Conservation (phyloP, 176 grass and related monocot species). For the Bromus sterilis region DNA sequence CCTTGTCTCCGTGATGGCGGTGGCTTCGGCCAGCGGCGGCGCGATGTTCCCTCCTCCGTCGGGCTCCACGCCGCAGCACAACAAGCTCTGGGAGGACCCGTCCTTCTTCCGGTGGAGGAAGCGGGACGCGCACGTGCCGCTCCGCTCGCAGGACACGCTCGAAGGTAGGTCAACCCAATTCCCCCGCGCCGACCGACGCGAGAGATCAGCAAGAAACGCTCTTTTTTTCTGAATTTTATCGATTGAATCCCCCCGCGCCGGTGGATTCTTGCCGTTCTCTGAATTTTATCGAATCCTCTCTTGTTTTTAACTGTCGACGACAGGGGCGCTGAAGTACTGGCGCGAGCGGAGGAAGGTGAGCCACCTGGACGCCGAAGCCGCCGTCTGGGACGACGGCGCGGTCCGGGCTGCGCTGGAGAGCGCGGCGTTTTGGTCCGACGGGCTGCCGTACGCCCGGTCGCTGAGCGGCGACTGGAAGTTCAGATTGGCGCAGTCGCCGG, state of each 20-base stretch:
- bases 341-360: constrained; percentile 65
- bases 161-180: constrained; percentile 65
- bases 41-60: constrained; percentile 18
- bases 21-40: constrained; percentile 20
- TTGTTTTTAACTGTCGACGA: constrained; percentile 3
- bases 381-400: constrained; percentile 72
- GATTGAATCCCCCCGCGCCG: neutral
- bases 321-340: constrained; percentile 87
- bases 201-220: neutral
- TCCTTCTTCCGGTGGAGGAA: constrained; percentile 91
- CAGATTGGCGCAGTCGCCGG: constrained; percentile 49
- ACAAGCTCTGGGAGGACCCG: constrained; percentile 82
- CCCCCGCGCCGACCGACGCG: neutral
- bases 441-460: constrained; percentile 62
- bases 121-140: constrained; percentile 81
- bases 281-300: neutral
- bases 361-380: constrained; percentile 49
- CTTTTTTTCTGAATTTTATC: neutral
- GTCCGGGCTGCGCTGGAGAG: constrained; percentile 51
- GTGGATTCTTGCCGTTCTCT: neutral
- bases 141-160: constrained; percentile 72
- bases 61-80: constrained; percentile 21
- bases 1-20: constrained; percentile 43
- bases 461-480: constrained; percentile 95
- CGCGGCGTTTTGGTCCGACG: constrained; percentile 62